Percentiles rank a stretch among this genome's conserved stretches.
These are phyloP conservation scores for Phytophthora sp. DNA, from an alignment of 352 stramenopile species.

Conservation along the genomic window DNA sequence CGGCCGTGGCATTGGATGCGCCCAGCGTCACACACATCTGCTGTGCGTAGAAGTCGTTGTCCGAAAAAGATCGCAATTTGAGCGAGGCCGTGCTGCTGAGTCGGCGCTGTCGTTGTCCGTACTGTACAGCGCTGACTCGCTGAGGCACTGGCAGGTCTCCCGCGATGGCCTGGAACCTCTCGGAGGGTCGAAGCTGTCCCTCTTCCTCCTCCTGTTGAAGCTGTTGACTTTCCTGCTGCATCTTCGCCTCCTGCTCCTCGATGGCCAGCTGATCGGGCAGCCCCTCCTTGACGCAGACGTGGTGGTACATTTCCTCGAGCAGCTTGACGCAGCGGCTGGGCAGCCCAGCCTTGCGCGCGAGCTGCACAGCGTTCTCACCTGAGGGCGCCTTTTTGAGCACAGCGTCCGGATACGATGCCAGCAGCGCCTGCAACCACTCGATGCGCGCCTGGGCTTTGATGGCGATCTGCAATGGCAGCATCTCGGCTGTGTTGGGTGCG, in stretches of 20 bases:
- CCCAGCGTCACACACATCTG: conserved; percentile 32
- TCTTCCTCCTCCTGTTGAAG: conserved; percentile 25
- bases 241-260: conserved; percentile 47
- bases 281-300: conserved; percentile 77
- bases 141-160: conserved; percentile 34
- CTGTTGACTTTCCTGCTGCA: conserved; percentile 25
- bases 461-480: conserved; percentile 88
- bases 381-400: conserved; percentile 77
- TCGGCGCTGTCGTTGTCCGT: conserved; percentile 38
- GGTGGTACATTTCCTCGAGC: conserved; percentile 88
- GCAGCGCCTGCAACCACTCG: conserved; percentile 85
- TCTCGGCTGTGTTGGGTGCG: conserved; percentile 78
- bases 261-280: conserved; percentile 59
- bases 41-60: conserved; percentile 67
- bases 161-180: conserved; percentile 48
- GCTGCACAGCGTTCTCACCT: conserved; percentile 78
- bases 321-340: conserved; percentile 70
- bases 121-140: conserved; percentile 18
- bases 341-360: conserved; percentile 67
- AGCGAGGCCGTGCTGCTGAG: conserved; percentile 53
- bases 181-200: conserved; percentile 35
- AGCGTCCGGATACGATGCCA: conserved; percentile 83
- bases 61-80: conserved; percentile 69
- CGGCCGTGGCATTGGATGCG: conserved; percentile 8
- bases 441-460: conserved; percentile 89